Evolutionary conservation across 139 green algal species (phyloP).

Genomic region (Penium margaritaceum): DNA sequence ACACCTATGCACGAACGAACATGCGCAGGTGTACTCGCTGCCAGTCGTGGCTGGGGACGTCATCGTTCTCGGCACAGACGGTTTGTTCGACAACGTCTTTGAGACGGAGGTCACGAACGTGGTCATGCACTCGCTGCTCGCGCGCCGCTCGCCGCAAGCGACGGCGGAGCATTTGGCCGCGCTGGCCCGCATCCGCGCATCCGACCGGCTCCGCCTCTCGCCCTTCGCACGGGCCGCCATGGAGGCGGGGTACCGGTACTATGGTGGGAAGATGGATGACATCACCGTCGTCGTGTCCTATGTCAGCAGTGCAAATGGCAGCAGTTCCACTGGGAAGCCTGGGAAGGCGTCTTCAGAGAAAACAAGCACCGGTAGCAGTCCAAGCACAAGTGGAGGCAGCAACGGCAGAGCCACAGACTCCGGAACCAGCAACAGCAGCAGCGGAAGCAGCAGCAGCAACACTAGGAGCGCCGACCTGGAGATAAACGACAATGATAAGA

Average conservation of each 20-base stretch:
- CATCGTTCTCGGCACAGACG: conserved; percentile 82
- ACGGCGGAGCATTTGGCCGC: conserved; percentile 32
- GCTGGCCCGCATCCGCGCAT: conserved; percentile 4
- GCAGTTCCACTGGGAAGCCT: too few species aligned
- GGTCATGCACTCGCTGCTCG: conserved; percentile 12
- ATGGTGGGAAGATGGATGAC: conserved; percentile 66
- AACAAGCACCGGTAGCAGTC: too few species aligned
- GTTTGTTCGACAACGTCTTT: conserved; percentile 97
- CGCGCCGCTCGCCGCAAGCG: conserved; percentile 3
- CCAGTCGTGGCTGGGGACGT: conserved; percentile 74
- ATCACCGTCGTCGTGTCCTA: conserved; percentile 60
- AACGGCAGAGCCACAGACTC: too few species aligned
- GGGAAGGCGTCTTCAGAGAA: too few species aligned
- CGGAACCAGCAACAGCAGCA: too few species aligned
- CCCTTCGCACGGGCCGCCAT: conserved; percentile 43
- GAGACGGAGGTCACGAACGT: conserved; percentile 73
- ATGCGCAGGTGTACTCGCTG: conserved; percentile 62
- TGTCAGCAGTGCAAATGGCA: too few species aligned
- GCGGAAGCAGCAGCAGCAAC: too few species aligned
- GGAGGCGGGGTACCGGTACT: conserved; percentile 36
- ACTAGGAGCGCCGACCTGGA: too few species aligned
- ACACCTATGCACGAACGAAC: too few species aligned
- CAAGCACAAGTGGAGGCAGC: too few species aligned
- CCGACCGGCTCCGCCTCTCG: conserved; percentile 19
- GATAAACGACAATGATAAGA: too few species aligned